Base-by-base conservation (phyloP, 805 yeast genomes). In the Candida orba region DNA sequence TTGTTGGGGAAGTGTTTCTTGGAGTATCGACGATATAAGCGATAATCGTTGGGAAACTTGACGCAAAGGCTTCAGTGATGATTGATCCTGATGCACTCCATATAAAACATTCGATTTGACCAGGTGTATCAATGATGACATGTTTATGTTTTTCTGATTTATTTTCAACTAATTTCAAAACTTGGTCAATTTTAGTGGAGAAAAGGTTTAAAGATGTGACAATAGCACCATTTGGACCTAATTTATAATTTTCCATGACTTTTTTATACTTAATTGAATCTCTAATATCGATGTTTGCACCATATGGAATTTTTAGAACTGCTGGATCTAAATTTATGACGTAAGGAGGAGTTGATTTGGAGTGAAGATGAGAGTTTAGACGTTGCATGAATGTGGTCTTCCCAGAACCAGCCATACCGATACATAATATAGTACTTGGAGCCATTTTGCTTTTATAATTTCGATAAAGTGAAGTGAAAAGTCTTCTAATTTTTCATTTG, bases 1-100 rank as follows among this genome's bases (percentile, higher is more conserved):
- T 93, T 0, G 96, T 85, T 36, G 99, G 99, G 2, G 95, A 81
- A 2, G 95, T 71, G 48, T 90, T 84, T 61, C 99, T 75, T 40
- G 99, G 99, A 1, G 99, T 93, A 60, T 93, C 99, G 24, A 93
- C 93, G 49, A 93, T 82, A 62, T 93, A 93, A 0, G 98, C 98
- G 50, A 93, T 78, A 24, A 93, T 87, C 0, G 99, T 93, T 15
- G 99, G 99, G 62, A 88, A 87, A 4, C 95, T 79, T 0, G 95
- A 84, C 1, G 98, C 99, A 67, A 93, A 86, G 0, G 97, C 89
- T 60, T 93, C 99, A 1, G 98, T 91, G 46, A 93, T 84, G 49
- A 93, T 93, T 20, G 96, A 77, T 12, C 99, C 99, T 20, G 96
- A 85, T 0, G 99, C 99, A 37, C 95, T 82, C 99, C 99, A 93